These are phyloP conservation scores for Zarea fungicola DNA, from an alignment of 2,329 filamentous ascomycete species.

Conservation along the genomic window DNA sequence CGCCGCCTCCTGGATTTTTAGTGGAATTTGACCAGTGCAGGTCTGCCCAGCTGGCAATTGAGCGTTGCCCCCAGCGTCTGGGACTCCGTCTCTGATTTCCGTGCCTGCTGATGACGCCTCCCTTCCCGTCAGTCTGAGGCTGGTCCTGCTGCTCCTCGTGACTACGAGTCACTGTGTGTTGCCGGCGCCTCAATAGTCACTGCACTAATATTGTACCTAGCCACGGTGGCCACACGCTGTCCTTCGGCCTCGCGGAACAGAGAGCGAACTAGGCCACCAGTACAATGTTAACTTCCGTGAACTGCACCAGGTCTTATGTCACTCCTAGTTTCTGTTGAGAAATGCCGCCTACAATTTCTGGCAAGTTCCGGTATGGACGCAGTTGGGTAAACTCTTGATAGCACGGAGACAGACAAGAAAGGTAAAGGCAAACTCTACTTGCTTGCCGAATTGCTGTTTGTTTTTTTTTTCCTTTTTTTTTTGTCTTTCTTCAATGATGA, in stretches of 20 bases:
- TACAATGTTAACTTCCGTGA: not conserved
- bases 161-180: slow-evolving; percentile 4
- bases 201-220: not conserved
- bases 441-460: not conserved
- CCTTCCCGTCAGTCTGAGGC: slow-evolving; percentile 4
- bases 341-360: not conserved
- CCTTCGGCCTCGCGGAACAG: not conserved
- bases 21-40: not conserved
- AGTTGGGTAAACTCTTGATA: not conserved
- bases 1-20: not conserved
- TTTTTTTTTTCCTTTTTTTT: not conserved
- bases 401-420: not conserved
- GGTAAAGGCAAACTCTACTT: not conserved
- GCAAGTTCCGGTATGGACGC: not conserved
- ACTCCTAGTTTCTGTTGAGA: too few relatives aligned
- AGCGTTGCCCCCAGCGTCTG: not conserved
- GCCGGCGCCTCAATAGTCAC: not conserved
- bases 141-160: slow-evolving; percentile 1
- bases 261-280: not conserved
- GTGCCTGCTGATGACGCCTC: slow-evolving; percentile 8
- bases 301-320: not conserved
- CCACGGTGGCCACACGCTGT: not conserved
- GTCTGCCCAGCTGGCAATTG: slow-evolving; percentile 1
- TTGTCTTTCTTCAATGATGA: too few relatives aligned
- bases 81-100: slow-evolving; percentile 9